Percentiles rank a stretch among this genome's conserved stretches.
Conservation (phyloP, 139 green algal species). For the Eudorina sp. region DNA sequence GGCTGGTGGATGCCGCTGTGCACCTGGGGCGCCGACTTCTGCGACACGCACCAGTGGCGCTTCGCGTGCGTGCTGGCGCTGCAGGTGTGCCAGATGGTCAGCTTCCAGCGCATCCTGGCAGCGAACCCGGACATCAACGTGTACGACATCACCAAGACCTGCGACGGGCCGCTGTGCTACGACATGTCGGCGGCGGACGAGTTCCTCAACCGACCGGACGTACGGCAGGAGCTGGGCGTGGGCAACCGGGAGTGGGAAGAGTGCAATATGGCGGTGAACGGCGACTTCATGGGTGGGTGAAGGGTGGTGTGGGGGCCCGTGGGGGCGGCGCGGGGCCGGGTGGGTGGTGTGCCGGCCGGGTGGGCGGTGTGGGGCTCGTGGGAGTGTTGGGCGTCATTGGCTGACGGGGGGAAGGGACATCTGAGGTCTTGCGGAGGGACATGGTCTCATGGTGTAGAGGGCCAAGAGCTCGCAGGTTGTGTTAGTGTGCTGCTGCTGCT, state of each 20-base stretch:
- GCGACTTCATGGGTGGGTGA: conserved; percentile 68
- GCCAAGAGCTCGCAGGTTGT: too few species aligned
- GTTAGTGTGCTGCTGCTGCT: too few species aligned
- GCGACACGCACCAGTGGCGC: conserved; percentile 66
- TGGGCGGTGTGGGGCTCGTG: too few species aligned
- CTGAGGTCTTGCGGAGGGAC: too few species aligned
- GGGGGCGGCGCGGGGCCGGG: neutral
- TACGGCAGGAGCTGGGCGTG: conserved; percentile 78
- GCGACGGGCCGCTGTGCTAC: conserved; percentile 89
- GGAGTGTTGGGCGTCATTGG: too few species aligned
- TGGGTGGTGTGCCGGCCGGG: too few species aligned
- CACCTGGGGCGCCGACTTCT: conserved; percentile 69
- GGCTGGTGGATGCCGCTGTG: conserved; percentile 73
- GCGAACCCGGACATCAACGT: conserved; percentile 70
- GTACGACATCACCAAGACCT: conserved; percentile 92
- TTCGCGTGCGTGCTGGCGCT: conserved; percentile 79
- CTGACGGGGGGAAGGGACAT: too few species aligned
- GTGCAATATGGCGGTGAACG: conserved; percentile 79
- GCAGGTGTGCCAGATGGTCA: conserved; percentile 43
- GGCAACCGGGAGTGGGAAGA: conserved; percentile 70
- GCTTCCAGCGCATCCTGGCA: conserved; percentile 60
- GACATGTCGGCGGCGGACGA: conserved; percentile 68
- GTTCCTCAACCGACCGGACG: conserved; percentile 75
- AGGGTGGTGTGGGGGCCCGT: neutral
- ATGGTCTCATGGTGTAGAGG: too few species aligned